Conservation (phyloP, 202 grass and related monocot genomes). For the Thinopyrum obtusiflorum region DNA sequence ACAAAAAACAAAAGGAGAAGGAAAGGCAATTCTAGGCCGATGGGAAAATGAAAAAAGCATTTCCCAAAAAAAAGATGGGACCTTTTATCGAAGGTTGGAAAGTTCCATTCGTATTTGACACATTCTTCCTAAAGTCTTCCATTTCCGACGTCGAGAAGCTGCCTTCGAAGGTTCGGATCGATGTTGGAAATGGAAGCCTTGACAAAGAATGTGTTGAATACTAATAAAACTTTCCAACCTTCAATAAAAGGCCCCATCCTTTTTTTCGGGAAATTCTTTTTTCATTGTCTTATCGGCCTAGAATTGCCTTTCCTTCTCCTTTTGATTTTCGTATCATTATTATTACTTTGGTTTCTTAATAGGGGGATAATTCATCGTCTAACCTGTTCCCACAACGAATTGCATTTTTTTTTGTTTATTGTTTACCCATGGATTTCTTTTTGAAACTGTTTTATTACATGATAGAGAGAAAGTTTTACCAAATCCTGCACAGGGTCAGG, state of each 20-base stretch:
- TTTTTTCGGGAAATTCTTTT: neutral
- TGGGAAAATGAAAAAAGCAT: neutral
- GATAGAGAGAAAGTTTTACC: neutral
- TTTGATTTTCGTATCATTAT: neutral
- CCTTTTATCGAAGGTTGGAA: neutral
- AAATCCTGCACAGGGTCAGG: neutral
- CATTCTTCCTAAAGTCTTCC: too few relatives aligned
- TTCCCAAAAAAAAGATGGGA: neutral
- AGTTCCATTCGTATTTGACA: too few relatives aligned
- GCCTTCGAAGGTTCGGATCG: neutral
- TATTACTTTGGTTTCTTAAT: neutral
- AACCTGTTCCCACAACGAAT: neutral
- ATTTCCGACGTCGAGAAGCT: too few relatives aligned
- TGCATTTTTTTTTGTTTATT: neutral
- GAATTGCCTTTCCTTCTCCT: neutral
- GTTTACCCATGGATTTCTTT: neutral
- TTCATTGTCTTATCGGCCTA: neutral
- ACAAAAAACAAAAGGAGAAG: neutral
- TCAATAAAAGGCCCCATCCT: neutral
- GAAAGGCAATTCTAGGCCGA: neutral
- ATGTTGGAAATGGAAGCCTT: neutral
- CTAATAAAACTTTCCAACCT: neutral
- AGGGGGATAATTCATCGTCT: neutral
- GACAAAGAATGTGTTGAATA: neutral
- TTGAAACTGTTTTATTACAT: neutral